Evolutionary conservation across 495 filamentous ascomycete species (phyloP).

Genomic region (Aspergillus panamensis): DNA sequence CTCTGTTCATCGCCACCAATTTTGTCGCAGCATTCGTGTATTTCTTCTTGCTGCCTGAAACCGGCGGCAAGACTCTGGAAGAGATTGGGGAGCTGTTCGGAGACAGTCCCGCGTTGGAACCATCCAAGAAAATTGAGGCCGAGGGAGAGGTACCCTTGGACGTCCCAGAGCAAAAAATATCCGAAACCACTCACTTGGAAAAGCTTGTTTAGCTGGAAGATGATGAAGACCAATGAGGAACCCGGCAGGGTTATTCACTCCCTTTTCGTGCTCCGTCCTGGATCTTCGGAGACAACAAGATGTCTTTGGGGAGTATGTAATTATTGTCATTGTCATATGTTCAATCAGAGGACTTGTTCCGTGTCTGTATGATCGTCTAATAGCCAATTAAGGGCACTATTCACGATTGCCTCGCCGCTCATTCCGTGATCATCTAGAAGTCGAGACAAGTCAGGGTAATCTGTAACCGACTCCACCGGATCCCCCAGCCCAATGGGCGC

Average conservation of each 20-base stretch:
- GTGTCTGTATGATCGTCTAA: slow-evolving; percentile 7
- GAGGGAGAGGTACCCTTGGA: not conserved
- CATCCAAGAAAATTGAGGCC: not conserved
- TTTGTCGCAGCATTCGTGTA: slow-evolving; percentile 33
- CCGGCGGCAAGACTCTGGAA: slow-evolving; percentile 40
- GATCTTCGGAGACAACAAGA: too few relatives aligned
- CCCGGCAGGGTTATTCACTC: too few relatives aligned
- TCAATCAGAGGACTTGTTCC: not conserved
- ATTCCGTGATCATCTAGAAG: slow-evolving; percentile 16
- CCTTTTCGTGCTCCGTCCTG: too few relatives aligned
- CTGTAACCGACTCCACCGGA: not conserved
- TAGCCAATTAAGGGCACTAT: slow-evolving; percentile 21
- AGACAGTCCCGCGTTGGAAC: slow-evolving; percentile 13
- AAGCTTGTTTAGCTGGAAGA: not conserved
- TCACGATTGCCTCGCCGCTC: slow-evolving; percentile 17
- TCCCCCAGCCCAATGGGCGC: not conserved
- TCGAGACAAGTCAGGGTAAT: slow-evolving; percentile 6
- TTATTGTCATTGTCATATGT: not conserved
- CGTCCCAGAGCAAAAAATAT: not conserved
- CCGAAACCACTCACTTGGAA: slow-evolving; percentile 14
- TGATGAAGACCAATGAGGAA: not conserved
- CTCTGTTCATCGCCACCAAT: slow-evolving; percentile 35
- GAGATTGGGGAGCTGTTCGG: slow-evolving; percentile 50
- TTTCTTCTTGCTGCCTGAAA: slow-evolving; percentile 47
- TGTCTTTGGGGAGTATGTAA: not conserved